Evolutionary conservation across 371 early-diverging fungal genomes (phyloP), one percentile per base, ranked within the genome.

Genomic region (Cokeromyces recurvatus): DNA sequence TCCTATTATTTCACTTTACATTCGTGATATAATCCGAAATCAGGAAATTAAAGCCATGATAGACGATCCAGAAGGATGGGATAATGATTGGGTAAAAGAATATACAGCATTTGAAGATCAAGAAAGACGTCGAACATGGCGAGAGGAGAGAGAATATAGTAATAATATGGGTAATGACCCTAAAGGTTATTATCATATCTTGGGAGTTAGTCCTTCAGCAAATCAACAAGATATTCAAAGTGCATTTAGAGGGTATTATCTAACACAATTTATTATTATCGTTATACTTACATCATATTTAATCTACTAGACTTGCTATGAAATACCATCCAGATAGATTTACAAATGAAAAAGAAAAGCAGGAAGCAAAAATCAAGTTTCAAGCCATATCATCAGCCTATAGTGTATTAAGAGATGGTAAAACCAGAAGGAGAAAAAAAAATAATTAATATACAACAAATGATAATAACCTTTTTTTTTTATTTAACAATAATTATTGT

Each of bases 331-430:
- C 82, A 11, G 82, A 82, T 55, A 52, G 82, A 43, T 77, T 69
- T 29, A 66, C 66, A 19, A 63, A 75, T 32, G 60, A 68, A 20
- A 51, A 74, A 24, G 75, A 79, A 8, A 82, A 82, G 46, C 66
- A 59, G 9, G 50, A 49, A 15, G 79, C 78, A 15, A 79, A 77
- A 40, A 61, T 59, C 22, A 72, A 77, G 47, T 82, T 82, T 23
- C 78, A 82, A 55, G 46, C 59, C 19, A 71, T 82, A 35, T 77
- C 78, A 1, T 67, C 69, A 21, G 82, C 82, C 0, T 82, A 82
- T 37, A 74, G 68, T 46, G 76, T 82, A 2, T 60, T 82, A 21
- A 63, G 82, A 36, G 79, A 82, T 49, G 53, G 80, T 75, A 72
- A 64, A 62, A n/a, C n/a, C n/a, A n/a, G n/a, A n/a, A n/a, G n/a